These are phyloP conservation scores for Thraustochytrium striatum DNA, from an alignment of 352 stramenopile species.

Conservation along the genomic window DNA sequence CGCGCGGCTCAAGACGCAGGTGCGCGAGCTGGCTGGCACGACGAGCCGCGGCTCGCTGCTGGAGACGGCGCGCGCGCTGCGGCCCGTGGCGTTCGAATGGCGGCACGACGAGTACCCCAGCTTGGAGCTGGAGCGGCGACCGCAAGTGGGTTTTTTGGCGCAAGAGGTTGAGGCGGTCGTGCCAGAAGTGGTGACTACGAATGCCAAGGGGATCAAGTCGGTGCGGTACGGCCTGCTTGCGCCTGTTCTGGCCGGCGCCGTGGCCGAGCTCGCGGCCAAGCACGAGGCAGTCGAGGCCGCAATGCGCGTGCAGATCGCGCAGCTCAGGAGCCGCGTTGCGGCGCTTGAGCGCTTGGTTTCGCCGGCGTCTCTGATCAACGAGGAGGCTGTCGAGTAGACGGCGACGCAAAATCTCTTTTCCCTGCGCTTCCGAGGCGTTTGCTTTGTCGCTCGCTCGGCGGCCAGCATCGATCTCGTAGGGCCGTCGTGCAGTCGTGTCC, in stretches of 20 bases:
- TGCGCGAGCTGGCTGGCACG: slow-evolving; percentile 35
- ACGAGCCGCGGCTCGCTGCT: background rate
- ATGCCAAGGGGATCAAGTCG: slow-evolving; percentile 47
- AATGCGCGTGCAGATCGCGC: too few species aligned
- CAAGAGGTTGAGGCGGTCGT: slow-evolving; percentile 52
- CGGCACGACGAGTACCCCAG: slow-evolving; percentile 22
- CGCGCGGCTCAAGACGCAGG: slow-evolving; percentile 45
- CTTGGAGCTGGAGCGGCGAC: slow-evolving; percentile 31
- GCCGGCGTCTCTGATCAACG: too few species aligned
- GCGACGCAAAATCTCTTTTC: too few species aligned
- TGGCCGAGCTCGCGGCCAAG: slow-evolving; percentile 24
- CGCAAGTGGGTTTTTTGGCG: slow-evolving; percentile 54
- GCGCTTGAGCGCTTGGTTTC: too few species aligned
- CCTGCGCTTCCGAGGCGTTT: too few species aligned
- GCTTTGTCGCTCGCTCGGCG: too few species aligned
- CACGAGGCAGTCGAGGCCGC: background rate
- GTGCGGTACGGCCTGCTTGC: slow-evolving; percentile 47
- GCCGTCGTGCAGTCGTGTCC: too few species aligned
- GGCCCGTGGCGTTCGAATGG: slow-evolving; percentile 51
- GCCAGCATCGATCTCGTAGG: too few species aligned
- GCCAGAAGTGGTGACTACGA: slow-evolving; percentile 47
- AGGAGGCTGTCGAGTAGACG: too few species aligned
- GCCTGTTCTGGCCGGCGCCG: slow-evolving; percentile 36
- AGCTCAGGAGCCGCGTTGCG: too few species aligned
- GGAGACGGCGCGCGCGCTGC: slow-evolving; percentile 2